These are phyloP conservation scores for Cordyceps tenuipes DNA, from an alignment of 2,329 filamentous ascomycete genomes.

Conservation along the genomic window DNA sequence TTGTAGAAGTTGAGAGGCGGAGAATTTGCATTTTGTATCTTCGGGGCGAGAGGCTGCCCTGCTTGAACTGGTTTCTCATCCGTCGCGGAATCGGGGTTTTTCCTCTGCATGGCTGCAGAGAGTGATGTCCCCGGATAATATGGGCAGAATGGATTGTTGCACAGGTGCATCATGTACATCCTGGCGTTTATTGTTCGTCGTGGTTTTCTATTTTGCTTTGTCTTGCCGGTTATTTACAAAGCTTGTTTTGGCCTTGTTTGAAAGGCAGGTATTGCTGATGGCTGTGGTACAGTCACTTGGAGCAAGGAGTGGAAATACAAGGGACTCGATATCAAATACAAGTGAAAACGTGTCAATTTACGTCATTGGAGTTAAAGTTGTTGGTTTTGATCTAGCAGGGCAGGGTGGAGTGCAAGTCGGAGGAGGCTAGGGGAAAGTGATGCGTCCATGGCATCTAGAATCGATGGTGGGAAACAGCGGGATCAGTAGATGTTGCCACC, in stretches of 20 bases:
- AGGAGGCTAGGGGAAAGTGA: not conserved
- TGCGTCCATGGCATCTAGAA: not conserved
- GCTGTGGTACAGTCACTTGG: not conserved
- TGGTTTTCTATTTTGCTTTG: not conserved
- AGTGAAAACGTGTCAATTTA: not conserved
- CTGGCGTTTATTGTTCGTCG: not conserved
- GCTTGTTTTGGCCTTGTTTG: not conserved
- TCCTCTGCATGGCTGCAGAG: not conserved
- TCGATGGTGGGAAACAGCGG: too few species aligned
- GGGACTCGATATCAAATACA: not conserved
- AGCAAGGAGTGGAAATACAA: not conserved
- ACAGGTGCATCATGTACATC: not conserved
- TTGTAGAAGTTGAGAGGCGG: too few species aligned
- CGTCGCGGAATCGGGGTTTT: not conserved
- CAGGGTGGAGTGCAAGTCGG: not conserved
- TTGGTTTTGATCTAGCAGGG: not conserved
- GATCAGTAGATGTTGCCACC: too few species aligned
- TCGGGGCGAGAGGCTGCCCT: not conserved
- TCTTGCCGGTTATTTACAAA: not conserved
- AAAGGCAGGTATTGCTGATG: not conserved
- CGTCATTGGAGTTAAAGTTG: not conserved
- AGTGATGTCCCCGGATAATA: not conserved
- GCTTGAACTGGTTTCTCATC: not conserved
- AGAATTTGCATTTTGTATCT: not conserved
- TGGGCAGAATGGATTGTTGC: conserved; percentile 1